These are phyloP conservation scores for Xylaria telfairii DNA, from an alignment of 495 filamentous ascomycete species.

Conservation along the genomic window DNA sequence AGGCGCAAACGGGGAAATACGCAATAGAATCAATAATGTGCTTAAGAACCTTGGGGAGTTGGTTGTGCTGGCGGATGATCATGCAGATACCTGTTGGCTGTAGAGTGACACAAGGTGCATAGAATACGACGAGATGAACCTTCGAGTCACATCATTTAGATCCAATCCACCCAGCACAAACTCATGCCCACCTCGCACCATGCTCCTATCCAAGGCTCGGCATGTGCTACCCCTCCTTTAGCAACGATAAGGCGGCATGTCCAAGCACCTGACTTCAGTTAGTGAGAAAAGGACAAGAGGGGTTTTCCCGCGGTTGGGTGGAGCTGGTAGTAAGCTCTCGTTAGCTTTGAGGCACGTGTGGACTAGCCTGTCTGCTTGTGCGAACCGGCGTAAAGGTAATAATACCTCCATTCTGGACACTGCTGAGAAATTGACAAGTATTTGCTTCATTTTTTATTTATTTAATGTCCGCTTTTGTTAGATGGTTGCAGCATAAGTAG, in stretches of 20 bases:
- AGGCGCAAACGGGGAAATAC: not conserved
- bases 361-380: not conserved
- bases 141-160: not conserved
- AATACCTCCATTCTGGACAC: not conserved
- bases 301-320: not conserved
- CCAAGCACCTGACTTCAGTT: not conserved
- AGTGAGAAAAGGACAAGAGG: not conserved
- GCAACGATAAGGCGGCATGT: not conserved
- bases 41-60: not conserved
- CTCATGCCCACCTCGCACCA: not conserved
- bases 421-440: not conserved
- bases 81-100: not conserved
- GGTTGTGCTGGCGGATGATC: not conserved
- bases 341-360: not conserved
- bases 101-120: not conserved
- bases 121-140: not conserved
- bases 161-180: not conserved
- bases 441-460: not conserved
- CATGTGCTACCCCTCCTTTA: conserved; percentile 11
- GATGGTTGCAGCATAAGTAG: not conserved
- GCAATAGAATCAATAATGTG: not conserved
- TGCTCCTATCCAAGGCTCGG: not conserved
- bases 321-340: conserved; percentile 7
- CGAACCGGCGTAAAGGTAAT: not conserved
- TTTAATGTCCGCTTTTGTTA: not conserved